Evolutionary conservation across 192 early-diverging fungal genomes (phyloP), one percentile per base, ranked within the genome.

Genomic region (Rhizophagus clarus): DNA sequence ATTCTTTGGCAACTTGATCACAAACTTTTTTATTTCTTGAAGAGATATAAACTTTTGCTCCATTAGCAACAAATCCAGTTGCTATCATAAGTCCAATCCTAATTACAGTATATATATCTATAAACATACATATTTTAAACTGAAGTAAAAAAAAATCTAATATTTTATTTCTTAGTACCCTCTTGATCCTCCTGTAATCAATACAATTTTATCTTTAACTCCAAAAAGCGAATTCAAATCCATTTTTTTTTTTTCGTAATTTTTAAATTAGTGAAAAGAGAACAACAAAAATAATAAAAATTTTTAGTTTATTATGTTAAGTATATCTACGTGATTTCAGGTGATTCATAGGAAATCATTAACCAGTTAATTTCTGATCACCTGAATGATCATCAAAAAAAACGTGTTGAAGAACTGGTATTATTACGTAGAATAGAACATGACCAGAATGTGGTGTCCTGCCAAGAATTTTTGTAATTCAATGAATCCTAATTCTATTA

Each of bases 11-110:
- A 47, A 66, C 62, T 49, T 77, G 20, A 66, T 77, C 75, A 64
- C 75, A 77, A 32, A 20, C 62, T 14, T 77, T 24, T 15, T 17
- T 32, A 0, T 10, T 28, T 78, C 97, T 90, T 37, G 93, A 93
- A 47, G 93, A 91, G 81, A 98, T 97, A 83, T 97, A 98, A 31
- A 98, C 97, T 82, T 88, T 93, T 75, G 94, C 95, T 17, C 96
- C 96, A 88, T 94, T 95, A 77, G 88, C 90, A 37, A 97, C 91
- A 64, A 95, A 93, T 26, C 92, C 93, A 70, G 89, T 84, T 42
- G 89, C 87, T 67, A 90, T 89, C 85, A 88, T 87, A 47, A 85
- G 72, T 12, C 88, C 89, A 74, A 90, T 90, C 24, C 85, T 83
- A 29, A n/a, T 28, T 77, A 26, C 40, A 32, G 17, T 11, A 20